Percentiles rank a stretch among this genome's conserved stretches.
These are phyloP conservation scores for Dryadomyces sulphureus DNA, from an alignment of 2,329 filamentous ascomycete species.

Conservation along the genomic window DNA sequence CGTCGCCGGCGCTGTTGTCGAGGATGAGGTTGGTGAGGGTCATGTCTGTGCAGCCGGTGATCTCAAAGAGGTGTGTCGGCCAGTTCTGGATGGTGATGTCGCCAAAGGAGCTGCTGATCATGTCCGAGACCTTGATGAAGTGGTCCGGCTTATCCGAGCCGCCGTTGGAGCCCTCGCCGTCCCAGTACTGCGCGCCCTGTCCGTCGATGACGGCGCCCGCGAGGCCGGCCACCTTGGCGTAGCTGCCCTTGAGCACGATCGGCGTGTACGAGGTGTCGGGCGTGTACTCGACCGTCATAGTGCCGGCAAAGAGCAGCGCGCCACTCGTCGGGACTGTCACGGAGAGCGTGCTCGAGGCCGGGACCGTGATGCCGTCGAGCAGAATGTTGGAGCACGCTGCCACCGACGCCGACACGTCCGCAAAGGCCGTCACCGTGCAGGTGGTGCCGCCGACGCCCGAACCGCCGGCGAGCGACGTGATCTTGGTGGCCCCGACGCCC, in stretches of 20 bases:
- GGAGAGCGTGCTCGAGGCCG: not conserved
- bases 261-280: constrained; percentile 1
- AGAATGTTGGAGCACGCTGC: constrained; percentile 1
- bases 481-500: not conserved
- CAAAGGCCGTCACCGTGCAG: constrained; percentile 1
- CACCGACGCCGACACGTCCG: not conserved
- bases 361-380: not conserved
- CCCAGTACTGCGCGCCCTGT: constrained; percentile 26
- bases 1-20: constrained; percentile 23
- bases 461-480: not conserved
- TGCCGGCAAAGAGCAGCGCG: constrained; percentile 1
- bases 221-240: constrained; percentile 2
- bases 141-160: constrained; percentile 45
- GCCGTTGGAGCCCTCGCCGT: constrained; percentile 41
- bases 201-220: constrained; percentile 5
- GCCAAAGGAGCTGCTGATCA: constrained; percentile 33
- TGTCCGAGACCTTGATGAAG: constrained; percentile 39
- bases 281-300: constrained; percentile 3
- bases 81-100: constrained; percentile 25
- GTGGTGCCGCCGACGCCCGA: constrained; percentile 1
- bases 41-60: constrained; percentile 20
- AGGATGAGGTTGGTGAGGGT: constrained; percentile 19
- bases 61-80: constrained; percentile 25
- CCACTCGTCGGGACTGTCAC: constrained; percentile 1
- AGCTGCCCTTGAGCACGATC: not conserved